These are phyloP conservation scores for Ganoderma lucidum DNA, from an alignment of 1,284 basidiomycete genomes.

Conservation along the genomic window DNA sequence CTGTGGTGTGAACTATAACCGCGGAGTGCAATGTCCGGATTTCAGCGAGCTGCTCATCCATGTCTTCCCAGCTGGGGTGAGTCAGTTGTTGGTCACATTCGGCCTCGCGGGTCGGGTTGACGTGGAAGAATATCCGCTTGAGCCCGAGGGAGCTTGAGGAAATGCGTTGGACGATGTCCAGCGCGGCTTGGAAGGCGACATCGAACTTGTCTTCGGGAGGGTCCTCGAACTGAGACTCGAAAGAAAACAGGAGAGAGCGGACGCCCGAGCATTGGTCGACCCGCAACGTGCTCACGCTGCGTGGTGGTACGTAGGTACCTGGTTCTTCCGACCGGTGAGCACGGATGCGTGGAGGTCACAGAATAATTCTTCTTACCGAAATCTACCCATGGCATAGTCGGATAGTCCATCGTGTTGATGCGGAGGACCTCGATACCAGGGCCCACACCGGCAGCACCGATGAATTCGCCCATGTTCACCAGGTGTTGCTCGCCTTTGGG, in stretches of 20 bases:
- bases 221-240: neutral
- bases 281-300: neutral
- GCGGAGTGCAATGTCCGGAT: neutral
- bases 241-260: neutral
- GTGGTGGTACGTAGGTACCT: neutral
- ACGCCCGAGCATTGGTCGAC: neutral
- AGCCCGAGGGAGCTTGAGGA: neutral
- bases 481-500: neutral
- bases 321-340: neutral
- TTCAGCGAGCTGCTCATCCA: neutral
- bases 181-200: neutral
- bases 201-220: neutral
- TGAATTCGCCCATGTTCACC: neutral
- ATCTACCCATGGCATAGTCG: neutral
- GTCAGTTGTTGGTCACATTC: neutral
- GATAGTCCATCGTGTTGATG: constrained; percentile 2
- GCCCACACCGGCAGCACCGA: neutral
- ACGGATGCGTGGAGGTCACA: neutral
- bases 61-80: neutral
- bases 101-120: neutral
- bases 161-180: neutral
- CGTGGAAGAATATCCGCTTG: neutral
- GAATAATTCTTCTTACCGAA: neutral
- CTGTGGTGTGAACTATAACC: neutral
- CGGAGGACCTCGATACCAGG: neutral